Evolutionary conservation across 345 rosid species (phyloP).

Genomic region (Salix dunnii): DNA sequence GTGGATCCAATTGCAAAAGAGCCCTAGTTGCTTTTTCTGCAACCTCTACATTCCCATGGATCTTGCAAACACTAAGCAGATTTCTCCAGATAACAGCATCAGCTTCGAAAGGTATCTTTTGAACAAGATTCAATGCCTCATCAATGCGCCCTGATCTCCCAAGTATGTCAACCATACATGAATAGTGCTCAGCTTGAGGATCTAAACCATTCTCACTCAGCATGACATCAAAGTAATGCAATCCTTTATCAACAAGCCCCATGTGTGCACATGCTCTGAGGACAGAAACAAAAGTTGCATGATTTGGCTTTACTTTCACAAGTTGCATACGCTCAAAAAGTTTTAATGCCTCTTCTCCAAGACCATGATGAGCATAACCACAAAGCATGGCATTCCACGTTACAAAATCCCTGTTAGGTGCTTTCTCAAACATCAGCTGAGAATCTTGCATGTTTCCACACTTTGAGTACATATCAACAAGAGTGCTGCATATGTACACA

Average conservation of each 20-base stretch:
- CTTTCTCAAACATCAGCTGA: constrained; percentile 56
- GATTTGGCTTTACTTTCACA: constrained; percentile 59
- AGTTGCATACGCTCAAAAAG: constrained; percentile 57
- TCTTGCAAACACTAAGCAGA: constrained; percentile 68
- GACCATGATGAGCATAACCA: constrained; percentile 87
- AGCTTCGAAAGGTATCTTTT: constrained; percentile 71
- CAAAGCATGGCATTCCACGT: constrained; percentile 95
- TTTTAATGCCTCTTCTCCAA: constrained; percentile 64
- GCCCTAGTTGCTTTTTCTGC: constrained; percentile 62
- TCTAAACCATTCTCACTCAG: constrained; percentile 47
- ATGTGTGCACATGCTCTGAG: constrained; percentile 92
- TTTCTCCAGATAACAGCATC: constrained; percentile 86
- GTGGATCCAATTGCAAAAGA: constrained; percentile 63
- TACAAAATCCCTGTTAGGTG: constrained; percentile 62
- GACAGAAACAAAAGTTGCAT: constrained; percentile 79
- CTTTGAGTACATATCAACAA: constrained; percentile 95
- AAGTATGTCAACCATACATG: constrained; percentile 85
- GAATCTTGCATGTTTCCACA: constrained; percentile 86
- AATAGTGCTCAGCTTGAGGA: constrained; percentile 80
- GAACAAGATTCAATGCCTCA: constrained; percentile 56
- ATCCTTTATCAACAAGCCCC: constrained; percentile 61
- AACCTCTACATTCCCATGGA: constrained; percentile 66
- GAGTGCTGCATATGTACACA: constrained; percentile 75
- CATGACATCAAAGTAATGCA: constrained; percentile 66
- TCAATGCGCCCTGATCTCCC: constrained; percentile 69